Percentiles rank a stretch among this genome's conserved stretches.
phyloP scores from a whole-genome alignment of 805 yeast genomes.

The Teunomyces panamensis region DNA sequence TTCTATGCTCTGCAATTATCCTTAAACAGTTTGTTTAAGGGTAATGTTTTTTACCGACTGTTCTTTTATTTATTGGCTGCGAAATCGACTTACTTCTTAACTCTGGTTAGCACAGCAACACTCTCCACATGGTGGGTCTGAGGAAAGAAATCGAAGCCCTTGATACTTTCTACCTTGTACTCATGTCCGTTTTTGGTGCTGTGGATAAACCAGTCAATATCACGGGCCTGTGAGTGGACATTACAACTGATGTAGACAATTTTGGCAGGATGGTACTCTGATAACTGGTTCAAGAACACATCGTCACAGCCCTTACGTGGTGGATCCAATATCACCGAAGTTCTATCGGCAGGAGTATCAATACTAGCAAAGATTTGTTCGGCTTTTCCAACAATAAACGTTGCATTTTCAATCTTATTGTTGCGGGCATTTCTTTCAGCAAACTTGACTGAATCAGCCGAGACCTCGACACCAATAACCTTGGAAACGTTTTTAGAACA shows the following conservation, averaged over 20 bases:
- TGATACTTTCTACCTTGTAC: slow-evolving; percentile 74
- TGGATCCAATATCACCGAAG: slow-evolving; percentile 92
- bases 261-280: slow-evolving; percentile 77
- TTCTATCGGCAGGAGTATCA: slow-evolving; percentile 68
- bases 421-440: slow-evolving; percentile 78
- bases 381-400: slow-evolving; percentile 88
- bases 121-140: slow-evolving; percentile 92
- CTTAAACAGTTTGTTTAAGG: too few relatives aligned
- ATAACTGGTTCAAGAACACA: slow-evolving; percentile 78
- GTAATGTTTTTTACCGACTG: too few relatives aligned
- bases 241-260: slow-evolving; percentile 96
- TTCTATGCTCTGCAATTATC: too few relatives aligned
- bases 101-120: slow-evolving; percentile 60
- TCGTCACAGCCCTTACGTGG: slow-evolving; percentile 97
- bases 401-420: slow-evolving; percentile 75
- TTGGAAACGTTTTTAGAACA: slow-evolving; percentile 77
- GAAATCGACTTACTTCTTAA: not conserved
- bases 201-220: slow-evolving; percentile 75
- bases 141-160: slow-evolving; percentile 96
- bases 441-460: slow-evolving; percentile 85
- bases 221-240: slow-evolving; percentile 97
- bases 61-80: not conserved
- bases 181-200: slow-evolving; percentile 58
- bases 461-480: slow-evolving; percentile 91
- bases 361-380: slow-evolving; percentile 81